Conservation (phyloP, 257 asterid genomes). For the Schizonepeta tenuifolia region DNA sequence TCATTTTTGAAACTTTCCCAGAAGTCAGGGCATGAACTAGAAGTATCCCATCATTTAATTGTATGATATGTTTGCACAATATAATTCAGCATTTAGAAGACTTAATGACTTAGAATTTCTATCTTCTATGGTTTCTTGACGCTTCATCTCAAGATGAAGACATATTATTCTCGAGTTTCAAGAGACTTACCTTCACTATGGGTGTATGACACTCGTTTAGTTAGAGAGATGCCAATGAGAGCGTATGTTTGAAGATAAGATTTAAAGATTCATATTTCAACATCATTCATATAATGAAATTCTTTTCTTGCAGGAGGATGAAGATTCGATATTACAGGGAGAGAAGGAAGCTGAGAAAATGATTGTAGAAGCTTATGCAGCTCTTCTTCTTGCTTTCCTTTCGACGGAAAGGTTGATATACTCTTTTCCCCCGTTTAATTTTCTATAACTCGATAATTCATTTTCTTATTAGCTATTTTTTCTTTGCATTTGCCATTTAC, state of each 20-base stretch:
- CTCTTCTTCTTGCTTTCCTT: constrained; percentile 98
- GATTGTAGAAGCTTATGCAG: constrained; percentile 96
- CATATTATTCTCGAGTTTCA: neutral
- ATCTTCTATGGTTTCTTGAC: neutral
- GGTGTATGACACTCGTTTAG: neutral
- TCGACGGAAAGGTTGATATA: constrained; percentile 85
- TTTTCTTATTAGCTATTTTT: constrained; percentile 16
- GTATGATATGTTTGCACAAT: neutral
- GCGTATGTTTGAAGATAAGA: neutral
- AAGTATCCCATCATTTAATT: neutral
- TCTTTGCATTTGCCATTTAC: constrained; percentile 27
- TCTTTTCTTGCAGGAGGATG: constrained; percentile 71
- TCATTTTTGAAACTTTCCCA: too few species aligned
- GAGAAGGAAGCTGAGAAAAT: constrained; percentile 97
- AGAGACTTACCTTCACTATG: neutral
- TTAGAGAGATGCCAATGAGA: neutral
- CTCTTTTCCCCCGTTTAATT: neutral
- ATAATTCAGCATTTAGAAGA: neutral
- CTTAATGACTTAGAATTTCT: neutral
- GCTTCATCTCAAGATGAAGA: constrained; percentile 7
- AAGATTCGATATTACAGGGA: constrained; percentile 78
- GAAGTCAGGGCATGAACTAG: too few species aligned
- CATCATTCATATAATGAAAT: neutral
- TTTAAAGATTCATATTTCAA: neutral
- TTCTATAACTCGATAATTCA: neutral